These are phyloP conservation scores for Phytophthora capsici DNA, from an alignment of 352 stramenopile species.

Conservation along the genomic window DNA sequence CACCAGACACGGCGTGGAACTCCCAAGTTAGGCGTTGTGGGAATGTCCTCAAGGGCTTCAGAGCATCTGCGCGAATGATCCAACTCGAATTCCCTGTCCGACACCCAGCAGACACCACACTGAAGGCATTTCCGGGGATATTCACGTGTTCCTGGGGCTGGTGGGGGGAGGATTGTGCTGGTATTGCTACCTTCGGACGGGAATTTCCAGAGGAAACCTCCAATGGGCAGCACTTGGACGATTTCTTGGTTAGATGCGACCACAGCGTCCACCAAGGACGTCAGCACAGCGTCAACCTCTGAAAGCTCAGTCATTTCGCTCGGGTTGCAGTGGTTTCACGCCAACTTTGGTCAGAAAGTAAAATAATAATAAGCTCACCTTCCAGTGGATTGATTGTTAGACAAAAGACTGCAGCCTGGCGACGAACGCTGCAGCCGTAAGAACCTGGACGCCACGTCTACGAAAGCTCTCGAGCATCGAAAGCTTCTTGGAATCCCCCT, in stretches of 20 bases:
- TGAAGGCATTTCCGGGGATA: constrained; percentile 46
- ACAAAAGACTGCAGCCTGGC: constrained; percentile 47
- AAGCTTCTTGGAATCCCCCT: not conserved
- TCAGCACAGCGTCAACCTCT: constrained; percentile 18
- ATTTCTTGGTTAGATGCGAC: constrained; percentile 9
- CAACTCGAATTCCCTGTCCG: constrained; percentile 34
- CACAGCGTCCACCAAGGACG: constrained; percentile 22
- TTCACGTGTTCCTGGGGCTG: constrained; percentile 13
- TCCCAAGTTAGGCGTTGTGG: constrained; percentile 25
- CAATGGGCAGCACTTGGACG: constrained; percentile 17
- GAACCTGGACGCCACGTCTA: constrained; percentile 42
- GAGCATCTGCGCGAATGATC: constrained; percentile 32
- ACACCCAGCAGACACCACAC: constrained; percentile 46
- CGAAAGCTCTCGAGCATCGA: constrained; percentile 34
- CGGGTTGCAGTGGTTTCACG: not conserved
- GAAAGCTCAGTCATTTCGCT: constrained; percentile 8
- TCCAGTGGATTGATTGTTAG: not conserved
- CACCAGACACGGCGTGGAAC: constrained; percentile 59
- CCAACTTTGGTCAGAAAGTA: constrained; percentile 9
- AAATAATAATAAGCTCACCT: not conserved
- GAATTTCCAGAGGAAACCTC: constrained; percentile 68
- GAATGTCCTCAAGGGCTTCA: not conserved
- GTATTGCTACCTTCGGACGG: constrained; percentile 67
- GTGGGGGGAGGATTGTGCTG: constrained; percentile 2
- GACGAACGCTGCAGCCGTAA: constrained; percentile 35